A percentile compares a stretch with the other conserved stretches of the same genome.
These are phyloP conservation scores for Alternaria incomplexa DNA, from an alignment of 2,329 filamentous ascomycete genomes.

Conservation along the genomic window DNA sequence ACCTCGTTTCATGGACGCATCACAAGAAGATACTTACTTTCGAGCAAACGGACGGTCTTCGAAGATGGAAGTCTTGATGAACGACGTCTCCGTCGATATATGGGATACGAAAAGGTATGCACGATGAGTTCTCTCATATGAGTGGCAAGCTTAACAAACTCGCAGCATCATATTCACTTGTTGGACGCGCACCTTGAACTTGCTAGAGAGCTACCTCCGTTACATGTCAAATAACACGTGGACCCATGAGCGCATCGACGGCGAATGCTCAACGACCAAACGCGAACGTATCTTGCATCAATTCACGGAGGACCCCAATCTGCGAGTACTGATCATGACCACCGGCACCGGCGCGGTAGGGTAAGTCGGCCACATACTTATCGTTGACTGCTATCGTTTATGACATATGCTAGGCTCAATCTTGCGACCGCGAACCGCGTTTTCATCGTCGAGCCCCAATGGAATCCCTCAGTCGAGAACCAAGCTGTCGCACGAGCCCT, in stretches of 20 bases:
- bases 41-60: slow-evolving; percentile 37
- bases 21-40: slow-evolving; percentile 38
- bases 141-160: neutral
- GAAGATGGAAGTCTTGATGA: slow-evolving; percentile 44
- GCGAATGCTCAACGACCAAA: slow-evolving; percentile 46
- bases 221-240: neutral
- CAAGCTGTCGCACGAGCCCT: slow-evolving; percentile 60
- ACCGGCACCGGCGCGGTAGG: slow-evolving; percentile 60
- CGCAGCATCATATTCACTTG: slow-evolving; percentile 41
- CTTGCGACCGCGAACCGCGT: slow-evolving; percentile 57
- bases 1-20: neutral
- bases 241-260: slow-evolving; percentile 54
- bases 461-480: slow-evolving; percentile 61
- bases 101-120: slow-evolving; percentile 36
- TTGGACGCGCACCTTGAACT: slow-evolving; percentile 39
- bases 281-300: slow-evolving; percentile 48
- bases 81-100: slow-evolving; percentile 39
- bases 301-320: slow-evolving; percentile 40
- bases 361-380: slow-evolving; percentile 32
- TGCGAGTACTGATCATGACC: slow-evolving; percentile 59
- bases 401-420: slow-evolving; percentile 49
- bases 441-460: slow-evolving; percentile 61
- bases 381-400: neutral
- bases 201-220: slow-evolving; percentile 25
- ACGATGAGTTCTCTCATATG: neutral